Evolutionary conservation across 2,329 filamentous ascomycete species (phyloP), one percentile per base, ranked within the genome.

Genomic region (Sporothrix dimorphospora): DNA sequence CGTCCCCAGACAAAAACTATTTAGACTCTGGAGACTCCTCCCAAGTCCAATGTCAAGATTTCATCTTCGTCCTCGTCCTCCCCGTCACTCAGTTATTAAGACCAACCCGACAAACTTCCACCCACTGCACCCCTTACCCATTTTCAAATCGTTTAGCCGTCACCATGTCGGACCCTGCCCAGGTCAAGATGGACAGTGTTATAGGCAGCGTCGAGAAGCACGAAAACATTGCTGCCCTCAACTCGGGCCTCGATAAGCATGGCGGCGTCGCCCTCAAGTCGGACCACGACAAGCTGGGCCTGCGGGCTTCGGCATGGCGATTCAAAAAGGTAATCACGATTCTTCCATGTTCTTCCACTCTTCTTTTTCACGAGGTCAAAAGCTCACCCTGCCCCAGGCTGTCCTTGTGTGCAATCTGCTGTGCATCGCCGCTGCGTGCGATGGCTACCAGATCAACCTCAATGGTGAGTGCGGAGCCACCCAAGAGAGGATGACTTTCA

Each of bases 351-450:
- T n/a, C n/a, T n/a, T n/a, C n/a, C n/a, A n/a, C n/a, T 19, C 8
- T 14, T 27, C 51, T 55, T 11, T 6, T 34, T 34, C 3, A 34
- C 40, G n/a, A n/a, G n/a, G n/a, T n/a, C 42, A 45, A 45, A 16
- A 45, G 11, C 30, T 6, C 24, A 40, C 16, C 16, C 21, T 2
- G 12, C 45, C 34, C 7, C 19, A 74, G 73, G 73, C 73, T 19
- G 65, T 71, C 27, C 30, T 74, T 27, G 47, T 72, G 14, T 74
- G 73, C 63, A 74, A 74, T 30, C 68, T 74, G 5, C 34, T 74
- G n/a, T 71, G 49, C 38, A 71, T 74, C 49, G 73, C 73, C 8
- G 73, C 73, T 8, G 73, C 73, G 2, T 71, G 71, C 53, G 73
- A 74, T 38, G 73, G 71, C 6, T 74, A 71, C 55, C 72, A 73